Evolutionary conservation across 2,329 filamentous ascomycete genomes (phyloP).

Genomic region (Venturia oleaginea): DNA sequence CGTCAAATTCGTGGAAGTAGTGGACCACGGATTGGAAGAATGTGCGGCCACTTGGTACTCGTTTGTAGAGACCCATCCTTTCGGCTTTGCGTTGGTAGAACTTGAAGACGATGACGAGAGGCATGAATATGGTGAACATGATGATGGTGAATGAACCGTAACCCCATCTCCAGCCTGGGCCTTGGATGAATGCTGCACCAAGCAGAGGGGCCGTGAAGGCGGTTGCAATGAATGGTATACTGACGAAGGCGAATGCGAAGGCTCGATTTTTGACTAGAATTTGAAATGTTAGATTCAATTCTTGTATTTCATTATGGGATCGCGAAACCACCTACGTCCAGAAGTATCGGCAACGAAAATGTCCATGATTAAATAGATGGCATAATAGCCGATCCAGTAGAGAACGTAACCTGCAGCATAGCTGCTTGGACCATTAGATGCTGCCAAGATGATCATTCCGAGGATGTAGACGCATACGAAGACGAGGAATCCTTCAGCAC

Average conservation of each 20-base stretch:
- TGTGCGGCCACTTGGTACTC: slow-evolving; percentile 36
- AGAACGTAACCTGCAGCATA: slow-evolving; percentile 54
- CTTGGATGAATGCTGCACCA: slow-evolving; percentile 44
- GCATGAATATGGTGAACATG: slow-evolving; percentile 51
- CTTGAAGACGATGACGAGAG: slow-evolving; percentile 43
- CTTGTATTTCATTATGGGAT: too few species aligned
- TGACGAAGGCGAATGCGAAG: slow-evolving; percentile 53
- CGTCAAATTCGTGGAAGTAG: slow-evolving; percentile 57
- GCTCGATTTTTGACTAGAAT: slow-evolving; percentile 48
- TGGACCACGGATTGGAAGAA: slow-evolving; percentile 38
- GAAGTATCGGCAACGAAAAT: slow-evolving; percentile 63
- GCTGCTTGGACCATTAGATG: slow-evolving; percentile 48
- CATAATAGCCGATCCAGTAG: slow-evolving; percentile 52
- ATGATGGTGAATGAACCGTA: slow-evolving; percentile 60
- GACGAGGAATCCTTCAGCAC: slow-evolving; percentile 52
- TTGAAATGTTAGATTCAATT: neutral
- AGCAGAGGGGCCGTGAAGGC: slow-evolving; percentile 54
- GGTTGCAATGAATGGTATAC: slow-evolving; percentile 57
- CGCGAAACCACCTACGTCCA: slow-evolving; percentile 25
- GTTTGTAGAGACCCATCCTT: slow-evolving; percentile 41
- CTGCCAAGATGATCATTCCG: slow-evolving; percentile 57
- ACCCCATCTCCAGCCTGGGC: slow-evolving; percentile 57
- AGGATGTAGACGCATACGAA: slow-evolving; percentile 43
- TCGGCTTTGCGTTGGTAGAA: slow-evolving; percentile 36
- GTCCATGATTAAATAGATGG: slow-evolving; percentile 51